Percentiles rank a stretch among this genome's conserved stretches.
Conservation (phyloP, 306 rosid species). For the Ammopiptanthus mongolicus region DNA sequence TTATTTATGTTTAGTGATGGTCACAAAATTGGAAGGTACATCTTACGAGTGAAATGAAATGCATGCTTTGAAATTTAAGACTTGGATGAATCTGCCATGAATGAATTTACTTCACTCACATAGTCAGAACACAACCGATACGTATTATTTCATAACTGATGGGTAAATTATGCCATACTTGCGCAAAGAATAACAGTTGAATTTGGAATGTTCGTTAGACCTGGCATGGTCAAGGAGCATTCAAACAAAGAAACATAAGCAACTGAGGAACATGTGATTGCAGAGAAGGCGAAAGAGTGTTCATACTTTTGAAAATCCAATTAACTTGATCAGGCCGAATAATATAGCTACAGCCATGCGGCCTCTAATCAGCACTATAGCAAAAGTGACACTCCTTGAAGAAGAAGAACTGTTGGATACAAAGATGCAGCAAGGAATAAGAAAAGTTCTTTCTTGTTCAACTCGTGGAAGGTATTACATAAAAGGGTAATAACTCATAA, state of each 20-base stretch:
- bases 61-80: not conserved
- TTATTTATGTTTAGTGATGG: too few relatives aligned
- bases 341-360: constrained; percentile 46
- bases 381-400: not conserved
- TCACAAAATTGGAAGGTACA: too few relatives aligned
- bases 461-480: constrained; percentile 18
- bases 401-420: too few relatives aligned
- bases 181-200: not conserved
- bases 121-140: too few relatives aligned
- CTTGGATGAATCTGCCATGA: not conserved
- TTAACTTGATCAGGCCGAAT: constrained; percentile 37
- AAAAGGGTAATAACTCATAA: not conserved
- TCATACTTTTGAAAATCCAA: constrained; percentile 27
- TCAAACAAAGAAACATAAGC: too few relatives aligned
- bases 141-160: too few relatives aligned
- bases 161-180: too few relatives aligned
- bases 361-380: constrained; percentile 31
- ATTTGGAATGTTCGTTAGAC: not conserved
- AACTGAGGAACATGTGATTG: not conserved
- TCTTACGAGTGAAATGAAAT: not conserved
- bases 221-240: not conserved
- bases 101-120: not conserved
- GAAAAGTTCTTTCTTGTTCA: constrained; percentile 15
- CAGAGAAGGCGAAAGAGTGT: not conserved
- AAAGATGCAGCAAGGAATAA: too few relatives aligned